Percentiles rank a stretch among this genome's conserved stretches.
These are phyloP conservation scores for Saccharum officinarum DNA, from an alignment of 176 grass and related monocot genomes.

Conservation along the genomic window DNA sequence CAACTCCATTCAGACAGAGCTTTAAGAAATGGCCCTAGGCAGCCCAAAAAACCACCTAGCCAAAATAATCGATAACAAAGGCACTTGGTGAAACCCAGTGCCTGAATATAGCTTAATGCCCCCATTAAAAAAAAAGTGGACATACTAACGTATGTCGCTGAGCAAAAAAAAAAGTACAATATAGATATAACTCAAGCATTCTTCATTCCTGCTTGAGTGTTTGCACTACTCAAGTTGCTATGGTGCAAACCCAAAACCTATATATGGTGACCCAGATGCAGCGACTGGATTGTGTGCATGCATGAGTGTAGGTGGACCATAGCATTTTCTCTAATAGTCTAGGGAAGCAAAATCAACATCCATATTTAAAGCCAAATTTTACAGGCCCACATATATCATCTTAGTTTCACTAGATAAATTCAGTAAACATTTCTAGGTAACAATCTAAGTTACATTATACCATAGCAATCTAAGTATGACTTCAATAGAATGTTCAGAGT, in stretches of 20 bases:
- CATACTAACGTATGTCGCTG: not conserved
- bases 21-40: not conserved
- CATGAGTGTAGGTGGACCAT: not conserved
- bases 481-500: not conserved
- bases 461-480: not conserved
- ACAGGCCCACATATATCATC: not conserved
- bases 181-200: not conserved
- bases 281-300: not conserved
- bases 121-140: not conserved
- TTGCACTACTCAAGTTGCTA: not conserved
- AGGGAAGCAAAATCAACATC: not conserved
- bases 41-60: not conserved
- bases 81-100: not conserved
- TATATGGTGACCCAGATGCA: not conserved
- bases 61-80: not conserved
- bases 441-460: not conserved
- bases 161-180: not conserved
- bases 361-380: not conserved
- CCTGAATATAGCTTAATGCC: not conserved
- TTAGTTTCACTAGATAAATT: not conserved
- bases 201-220: not conserved
- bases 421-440: not conserved
- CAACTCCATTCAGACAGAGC: no score
- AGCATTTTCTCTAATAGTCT: not conserved
- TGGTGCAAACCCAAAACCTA: not conserved